A percentile compares a stretch with the other conserved stretches of the same genome.
phyloP scores from a whole-genome alignment of 495 filamentous ascomycete species.

The Annulohypoxylon stygium region DNA sequence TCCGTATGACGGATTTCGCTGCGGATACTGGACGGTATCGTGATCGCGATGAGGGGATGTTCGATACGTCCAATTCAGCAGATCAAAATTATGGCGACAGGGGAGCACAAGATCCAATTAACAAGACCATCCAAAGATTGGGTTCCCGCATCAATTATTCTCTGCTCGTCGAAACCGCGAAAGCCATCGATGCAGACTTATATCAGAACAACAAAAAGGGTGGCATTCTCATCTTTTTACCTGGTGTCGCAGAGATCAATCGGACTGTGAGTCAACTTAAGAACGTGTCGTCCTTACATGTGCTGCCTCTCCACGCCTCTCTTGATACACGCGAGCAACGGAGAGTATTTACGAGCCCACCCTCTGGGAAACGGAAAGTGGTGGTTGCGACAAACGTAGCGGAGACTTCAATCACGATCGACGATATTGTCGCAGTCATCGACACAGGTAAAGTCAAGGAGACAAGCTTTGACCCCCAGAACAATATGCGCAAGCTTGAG shows the following conservation, averaged over 20 bases:
- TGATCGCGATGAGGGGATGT: slow-evolving; percentile 49
- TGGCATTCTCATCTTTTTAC: slow-evolving; percentile 94
- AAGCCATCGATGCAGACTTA: slow-evolving; percentile 81
- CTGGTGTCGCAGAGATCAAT: slow-evolving; percentile 87
- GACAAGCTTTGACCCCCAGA: slow-evolving; percentile 90
- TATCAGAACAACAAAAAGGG: slow-evolving; percentile 70
- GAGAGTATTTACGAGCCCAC: slow-evolving; percentile 82
- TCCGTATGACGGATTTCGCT: slow-evolving; percentile 81
- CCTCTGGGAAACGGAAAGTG: slow-evolving; percentile 86
- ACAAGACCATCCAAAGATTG: slow-evolving; percentile 76
- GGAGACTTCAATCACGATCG: slow-evolving; percentile 98
- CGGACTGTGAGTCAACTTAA: slow-evolving; percentile 79
- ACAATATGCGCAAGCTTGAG: slow-evolving; percentile 92
- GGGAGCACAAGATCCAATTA: slow-evolving; percentile 62
- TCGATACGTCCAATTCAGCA: slow-evolving; percentile 51
- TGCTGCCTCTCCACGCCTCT: slow-evolving; percentile 92
- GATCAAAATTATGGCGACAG: slow-evolving; percentile 29
- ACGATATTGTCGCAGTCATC: slow-evolving; percentile 96
- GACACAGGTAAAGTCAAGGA: slow-evolving; percentile 96
- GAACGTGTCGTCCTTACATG: slow-evolving; percentile 76
- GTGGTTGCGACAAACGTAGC: slow-evolving; percentile 96
- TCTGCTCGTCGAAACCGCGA: slow-evolving; percentile 81
- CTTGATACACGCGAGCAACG: slow-evolving; percentile 88
- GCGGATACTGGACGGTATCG: slow-evolving; percentile 53
- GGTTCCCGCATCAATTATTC: slow-evolving; percentile 95